phyloP scores from a whole-genome alignment of 192 early-diverging fungal species.

The Entophlyctis helioformis region DNA sequence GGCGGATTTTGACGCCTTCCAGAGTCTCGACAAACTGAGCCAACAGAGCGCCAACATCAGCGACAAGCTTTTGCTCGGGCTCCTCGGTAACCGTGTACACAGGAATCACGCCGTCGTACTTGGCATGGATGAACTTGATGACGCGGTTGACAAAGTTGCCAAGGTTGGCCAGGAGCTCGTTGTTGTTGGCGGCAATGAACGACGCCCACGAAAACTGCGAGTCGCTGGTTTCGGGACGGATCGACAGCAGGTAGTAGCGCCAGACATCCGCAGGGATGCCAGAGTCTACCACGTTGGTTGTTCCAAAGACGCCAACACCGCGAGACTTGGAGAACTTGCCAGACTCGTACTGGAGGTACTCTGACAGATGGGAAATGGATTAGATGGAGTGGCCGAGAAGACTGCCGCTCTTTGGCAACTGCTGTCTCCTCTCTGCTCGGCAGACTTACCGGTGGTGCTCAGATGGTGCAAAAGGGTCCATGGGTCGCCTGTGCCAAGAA shows the following conservation, averaged over 20 bases:
- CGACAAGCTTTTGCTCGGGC: slow-evolving; percentile 59
- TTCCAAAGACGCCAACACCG: slow-evolving; percentile 90
- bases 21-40: slow-evolving; percentile 62
- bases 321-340: slow-evolving; percentile 97
- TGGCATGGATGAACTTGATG: slow-evolving; percentile 83
- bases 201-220: slow-evolving; percentile 87
- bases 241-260: slow-evolving; percentile 91
- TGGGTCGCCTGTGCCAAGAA: slow-evolving; percentile 75
- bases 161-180: slow-evolving; percentile 84
- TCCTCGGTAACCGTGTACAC: slow-evolving; percentile 35
- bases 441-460: slow-evolving; percentile 66
- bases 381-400: too few relatives aligned
- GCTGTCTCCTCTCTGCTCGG: too few relatives aligned
- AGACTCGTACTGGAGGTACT: slow-evolving; percentile 94
- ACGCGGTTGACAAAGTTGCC: slow-evolving; percentile 98
- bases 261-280: slow-evolving; percentile 86
- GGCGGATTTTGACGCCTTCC: slow-evolving; percentile 75
- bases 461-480: slow-evolving; percentile 92
- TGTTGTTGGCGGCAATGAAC: slow-evolving; percentile 91
- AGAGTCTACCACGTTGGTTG: slow-evolving; percentile 85
- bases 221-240: slow-evolving; percentile 87
- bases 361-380: too few relatives aligned
- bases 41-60: slow-evolving; percentile 70
- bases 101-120: slow-evolving; percentile 81
- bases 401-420: too few relatives aligned